A percentile compares a stretch with the other conserved stretches of the same genome.
Evolutionary conservation across 768 basidiomycete genomes (phyloP).

Genomic region (Lactarius quietus): DNA sequence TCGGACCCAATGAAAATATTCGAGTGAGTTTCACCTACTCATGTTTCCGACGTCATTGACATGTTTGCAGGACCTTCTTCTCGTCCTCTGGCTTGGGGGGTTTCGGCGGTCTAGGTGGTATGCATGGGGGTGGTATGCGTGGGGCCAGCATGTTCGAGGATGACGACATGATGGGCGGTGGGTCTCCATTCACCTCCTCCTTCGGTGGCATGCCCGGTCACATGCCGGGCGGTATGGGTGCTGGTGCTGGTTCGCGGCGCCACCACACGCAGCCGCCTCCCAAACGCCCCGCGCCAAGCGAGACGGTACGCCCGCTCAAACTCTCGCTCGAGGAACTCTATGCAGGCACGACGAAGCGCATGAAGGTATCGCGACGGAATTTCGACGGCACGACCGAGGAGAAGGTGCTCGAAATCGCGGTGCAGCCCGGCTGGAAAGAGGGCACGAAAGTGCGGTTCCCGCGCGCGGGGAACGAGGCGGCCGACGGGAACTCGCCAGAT

Average conservation of each 20-base stretch:
- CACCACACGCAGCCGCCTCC: constrained; percentile 28
- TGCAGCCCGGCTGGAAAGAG: constrained; percentile 91
- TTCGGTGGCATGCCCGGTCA: constrained; percentile 49
- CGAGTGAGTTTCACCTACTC: constrained; percentile 51
- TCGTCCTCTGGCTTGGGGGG: constrained; percentile 38
- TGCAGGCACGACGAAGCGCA: constrained; percentile 77
- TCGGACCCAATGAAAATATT: constrained; percentile 86
- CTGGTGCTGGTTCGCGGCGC: constrained; percentile 12
- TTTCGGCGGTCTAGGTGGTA: constrained; percentile 37
- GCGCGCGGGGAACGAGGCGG: constrained; percentile 77
- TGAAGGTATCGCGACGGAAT: constrained; percentile 78
- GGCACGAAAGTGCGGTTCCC: constrained; percentile 94
- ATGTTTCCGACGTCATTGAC: background rate
- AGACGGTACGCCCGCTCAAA: constrained; percentile 80
- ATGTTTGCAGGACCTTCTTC: constrained; percentile 53
- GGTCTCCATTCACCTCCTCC: constrained; percentile 28
- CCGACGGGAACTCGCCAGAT: constrained; percentile 69
- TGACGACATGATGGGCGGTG: constrained; percentile 44
- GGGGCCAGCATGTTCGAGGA: constrained; percentile 30
- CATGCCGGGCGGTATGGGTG: constrained; percentile 55
- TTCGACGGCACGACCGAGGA: constrained; percentile 77
- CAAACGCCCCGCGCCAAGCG: constrained; percentile 35
- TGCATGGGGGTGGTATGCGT: constrained; percentile 34
- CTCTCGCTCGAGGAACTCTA: constrained; percentile 85
- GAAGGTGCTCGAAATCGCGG: constrained; percentile 75